A percentile compares a stretch with the other conserved stretches of the same genome.
Conservation (phyloP, 495 filamentous ascomycete genomes). For the Hypoxylon lenormandii region DNA sequence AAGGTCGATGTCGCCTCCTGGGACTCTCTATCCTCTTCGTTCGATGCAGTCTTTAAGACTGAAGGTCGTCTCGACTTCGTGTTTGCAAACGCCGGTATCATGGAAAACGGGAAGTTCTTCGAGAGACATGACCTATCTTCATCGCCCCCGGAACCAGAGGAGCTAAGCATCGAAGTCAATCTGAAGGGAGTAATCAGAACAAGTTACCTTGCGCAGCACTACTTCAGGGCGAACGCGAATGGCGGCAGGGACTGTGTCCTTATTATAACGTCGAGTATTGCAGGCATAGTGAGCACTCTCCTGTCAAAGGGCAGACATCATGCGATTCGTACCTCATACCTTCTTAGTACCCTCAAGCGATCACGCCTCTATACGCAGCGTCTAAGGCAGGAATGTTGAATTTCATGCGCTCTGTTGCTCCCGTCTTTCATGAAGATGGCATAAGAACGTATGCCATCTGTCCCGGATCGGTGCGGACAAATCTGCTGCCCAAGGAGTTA, state of each 20-base stretch:
- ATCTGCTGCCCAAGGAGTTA: conserved; percentile 32
- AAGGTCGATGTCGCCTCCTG: conserved; percentile 40
- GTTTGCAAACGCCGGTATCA: conserved; percentile 60
- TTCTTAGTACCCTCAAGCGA: conserved; percentile 53
- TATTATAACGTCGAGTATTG: conserved; percentile 58
- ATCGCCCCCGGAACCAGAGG: conserved; percentile 51
- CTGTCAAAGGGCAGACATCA: background rate
- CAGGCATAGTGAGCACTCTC: conserved; percentile 48
- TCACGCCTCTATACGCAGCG: conserved; percentile 58
- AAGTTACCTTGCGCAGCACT: conserved; percentile 57
- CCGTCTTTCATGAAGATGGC: conserved; percentile 43
- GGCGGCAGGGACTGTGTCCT: conserved; percentile 52
- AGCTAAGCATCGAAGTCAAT: conserved; percentile 57
- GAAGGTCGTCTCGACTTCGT: conserved; percentile 57
- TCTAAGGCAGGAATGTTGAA: conserved; percentile 59
- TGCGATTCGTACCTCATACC: conserved; percentile 1
- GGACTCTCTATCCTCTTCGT: conserved; percentile 47
- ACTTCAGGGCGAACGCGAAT: conserved; percentile 50
- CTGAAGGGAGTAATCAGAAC: conserved; percentile 55
- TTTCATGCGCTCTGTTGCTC: conserved; percentile 55
- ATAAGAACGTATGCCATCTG: conserved; percentile 47
- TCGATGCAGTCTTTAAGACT: conserved; percentile 50
- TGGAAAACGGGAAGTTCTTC: conserved; percentile 52
- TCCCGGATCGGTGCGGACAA: conserved; percentile 43
- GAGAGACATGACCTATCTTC: conserved; percentile 37